Conservation (phyloP, 805 yeast species). For the Wickerhamiella azymoides region DNA sequence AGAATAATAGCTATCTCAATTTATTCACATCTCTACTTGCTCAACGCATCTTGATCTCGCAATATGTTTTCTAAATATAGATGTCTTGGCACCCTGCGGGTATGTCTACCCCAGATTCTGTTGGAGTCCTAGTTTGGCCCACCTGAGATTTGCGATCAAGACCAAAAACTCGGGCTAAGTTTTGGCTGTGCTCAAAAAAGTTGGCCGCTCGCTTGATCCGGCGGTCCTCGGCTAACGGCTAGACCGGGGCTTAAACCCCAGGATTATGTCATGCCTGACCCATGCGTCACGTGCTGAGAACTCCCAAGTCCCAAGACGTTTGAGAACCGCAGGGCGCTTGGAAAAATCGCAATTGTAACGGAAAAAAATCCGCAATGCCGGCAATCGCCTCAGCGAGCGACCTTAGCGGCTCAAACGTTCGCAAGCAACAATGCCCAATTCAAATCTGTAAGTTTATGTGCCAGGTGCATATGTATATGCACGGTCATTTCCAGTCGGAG, state of each 20-base stretch:
- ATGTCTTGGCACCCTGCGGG: too few species aligned
- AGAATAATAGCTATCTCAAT: not conserved
- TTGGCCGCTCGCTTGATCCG: too few species aligned
- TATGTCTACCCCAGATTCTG: too few species aligned
- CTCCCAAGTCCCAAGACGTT: not conserved
- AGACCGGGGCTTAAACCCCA: constrained; percentile 1
- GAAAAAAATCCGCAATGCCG: not conserved
- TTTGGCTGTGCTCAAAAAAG: too few species aligned
- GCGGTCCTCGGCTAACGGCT: too few species aligned
- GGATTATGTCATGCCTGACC: not conserved
- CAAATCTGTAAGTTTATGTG: not conserved
- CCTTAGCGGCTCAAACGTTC: not conserved
- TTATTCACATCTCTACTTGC: not conserved
- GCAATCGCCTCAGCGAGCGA: not conserved
- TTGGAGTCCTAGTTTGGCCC: too few species aligned
- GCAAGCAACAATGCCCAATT: not conserved
- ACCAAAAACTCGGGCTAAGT: too few species aligned
- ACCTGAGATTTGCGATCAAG: too few species aligned
- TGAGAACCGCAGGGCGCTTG: not conserved
- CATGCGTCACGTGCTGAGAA: constrained; percentile 5
- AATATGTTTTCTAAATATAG: too few species aligned
- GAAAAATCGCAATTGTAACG: not conserved
- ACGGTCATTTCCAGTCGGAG: not conserved
- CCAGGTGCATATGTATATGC: constrained; percentile 1
- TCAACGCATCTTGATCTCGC: too few species aligned